A percentile compares a stretch with the other conserved stretches of the same genome.
Evolutionary conservation across 192 early-diverging fungal species (phyloP).

Genomic region (Piromyces finnis): DNA sequence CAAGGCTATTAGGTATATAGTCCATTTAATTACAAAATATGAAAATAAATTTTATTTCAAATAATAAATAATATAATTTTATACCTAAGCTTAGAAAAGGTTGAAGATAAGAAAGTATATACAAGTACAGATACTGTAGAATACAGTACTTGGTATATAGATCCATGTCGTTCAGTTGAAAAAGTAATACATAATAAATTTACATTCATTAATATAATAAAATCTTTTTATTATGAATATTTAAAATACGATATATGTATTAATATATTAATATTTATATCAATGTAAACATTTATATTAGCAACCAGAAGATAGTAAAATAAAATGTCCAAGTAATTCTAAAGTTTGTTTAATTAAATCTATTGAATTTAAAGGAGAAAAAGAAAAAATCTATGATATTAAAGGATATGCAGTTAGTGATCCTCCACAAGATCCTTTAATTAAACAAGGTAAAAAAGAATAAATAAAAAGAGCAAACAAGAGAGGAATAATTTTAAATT

Average conservation of each 20-base stretch:
- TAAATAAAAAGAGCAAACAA: too few species aligned
- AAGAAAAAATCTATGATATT: not conserved
- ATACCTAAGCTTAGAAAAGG: not conserved
- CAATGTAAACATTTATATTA: too few species aligned
- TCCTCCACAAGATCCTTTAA: not conserved
- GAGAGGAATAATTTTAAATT: too few species aligned
- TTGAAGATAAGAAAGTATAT: not conserved
- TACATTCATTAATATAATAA: too few species aligned
- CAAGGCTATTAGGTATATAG: not conserved
- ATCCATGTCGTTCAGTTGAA: not conserved
- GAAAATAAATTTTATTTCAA: too few species aligned
- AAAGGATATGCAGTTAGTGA: not conserved
- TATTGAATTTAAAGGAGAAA: not conserved
- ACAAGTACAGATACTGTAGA: not conserved
- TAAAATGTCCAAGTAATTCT: not conserved
- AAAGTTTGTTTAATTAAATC: not conserved
- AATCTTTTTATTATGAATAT: too few species aligned
- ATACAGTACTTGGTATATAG: not conserved
- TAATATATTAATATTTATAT: too few species aligned
- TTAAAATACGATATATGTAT: too few species aligned
- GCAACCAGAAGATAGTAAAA: not conserved
- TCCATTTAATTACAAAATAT: too few species aligned
- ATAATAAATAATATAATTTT: too few species aligned
- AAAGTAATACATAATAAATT: not conserved
- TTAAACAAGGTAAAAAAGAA: not conserved